Conservation (phyloP, 495 filamentous ascomycete species). For the Penicillium cataractarum region DNA sequence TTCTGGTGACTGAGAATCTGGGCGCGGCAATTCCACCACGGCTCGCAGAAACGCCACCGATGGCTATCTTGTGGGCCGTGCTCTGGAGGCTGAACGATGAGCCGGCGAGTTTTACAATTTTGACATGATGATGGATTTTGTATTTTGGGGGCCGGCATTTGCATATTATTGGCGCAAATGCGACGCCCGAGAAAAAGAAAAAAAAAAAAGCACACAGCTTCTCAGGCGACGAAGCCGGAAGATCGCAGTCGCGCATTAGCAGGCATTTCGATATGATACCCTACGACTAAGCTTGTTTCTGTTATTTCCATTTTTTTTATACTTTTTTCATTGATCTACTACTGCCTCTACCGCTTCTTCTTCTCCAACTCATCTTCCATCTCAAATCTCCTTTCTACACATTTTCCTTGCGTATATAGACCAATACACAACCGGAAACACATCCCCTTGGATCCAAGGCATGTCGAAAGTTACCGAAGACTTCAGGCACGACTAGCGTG, state of each 20-base stretch:
- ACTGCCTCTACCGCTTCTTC: neutral
- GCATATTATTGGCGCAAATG: slow-evolving; percentile 24
- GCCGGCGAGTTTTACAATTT: neutral
- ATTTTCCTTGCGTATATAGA: slow-evolving; percentile 25
- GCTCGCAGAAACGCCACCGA: neutral
- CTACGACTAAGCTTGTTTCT: slow-evolving; percentile 48
- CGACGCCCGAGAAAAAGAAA: slow-evolving; percentile 22
- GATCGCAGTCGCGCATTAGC: slow-evolving; percentile 53
- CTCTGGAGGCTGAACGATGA: neutral
- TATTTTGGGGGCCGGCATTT: slow-evolving; percentile 13
- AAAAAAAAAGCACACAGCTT: slow-evolving; percentile 23
- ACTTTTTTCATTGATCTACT: slow-evolving; percentile 8
- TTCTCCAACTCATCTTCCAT: neutral
- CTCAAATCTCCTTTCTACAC: neutral
- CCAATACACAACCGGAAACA: slow-evolving; percentile 19
- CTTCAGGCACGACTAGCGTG: neutral
- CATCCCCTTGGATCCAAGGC: neutral
- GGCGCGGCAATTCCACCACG: neutral
- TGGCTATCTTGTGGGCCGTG: neutral
- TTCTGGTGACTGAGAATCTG: neutral
- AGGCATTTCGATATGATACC: slow-evolving; percentile 57
- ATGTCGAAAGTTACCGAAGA: neutral
- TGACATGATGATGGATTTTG: neutral
- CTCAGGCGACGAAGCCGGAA: slow-evolving; percentile 34
- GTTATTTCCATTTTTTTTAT: slow-evolving; percentile 23